Evolutionary conservation across 2,329 filamentous ascomycete species (phyloP), one percentile per base, ranked within the genome.

Genomic region (Penicillium sp.): DNA sequence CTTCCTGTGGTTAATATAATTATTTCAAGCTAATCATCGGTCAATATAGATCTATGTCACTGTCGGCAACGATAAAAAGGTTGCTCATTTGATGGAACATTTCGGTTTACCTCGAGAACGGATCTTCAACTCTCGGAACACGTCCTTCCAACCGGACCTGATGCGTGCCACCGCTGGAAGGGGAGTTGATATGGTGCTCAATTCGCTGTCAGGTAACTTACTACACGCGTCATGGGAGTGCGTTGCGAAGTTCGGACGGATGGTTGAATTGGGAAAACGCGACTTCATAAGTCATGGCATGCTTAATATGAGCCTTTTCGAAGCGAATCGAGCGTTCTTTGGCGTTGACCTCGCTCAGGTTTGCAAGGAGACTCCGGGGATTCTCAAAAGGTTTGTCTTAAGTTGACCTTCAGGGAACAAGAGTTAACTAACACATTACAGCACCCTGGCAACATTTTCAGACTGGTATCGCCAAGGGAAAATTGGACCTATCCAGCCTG

Each of bases 141-240:
- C 57, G 0, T 55, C 51, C 5, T 68, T 69, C 42, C 31, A 52
- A 9, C 23, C 37, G 0, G 51, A 48, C 2, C 6, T 70, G 1
- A 53, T 61, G 56, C 23, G 29, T 2, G 54, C 41, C 19, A 65
- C 65, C 0, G 23, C 21, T 4, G 61, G 57, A 4, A 42, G 42
- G 6, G 67, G 67, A 2, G 64, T 70, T 0, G 62, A 70, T 33
- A n/a, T 70, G 1, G 64, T 70, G 5, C 51, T 71, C 1, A 69
- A 70, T 43, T 65, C 65, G 0, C 31, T 68, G 5, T 45, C 66
- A 2, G 69, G 67, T 0, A 58, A 66, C 15, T 55, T 67, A 21
- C 50, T 72, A 0, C 59, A 61, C 12, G 66, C 66, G 4, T 66
- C 66, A 0, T 72, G 69, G 69, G 35, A 61, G 35, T 71, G 67